Conservation (phyloP, 352 stramenopile genomes). For the Phytophthora vignae region DNA sequence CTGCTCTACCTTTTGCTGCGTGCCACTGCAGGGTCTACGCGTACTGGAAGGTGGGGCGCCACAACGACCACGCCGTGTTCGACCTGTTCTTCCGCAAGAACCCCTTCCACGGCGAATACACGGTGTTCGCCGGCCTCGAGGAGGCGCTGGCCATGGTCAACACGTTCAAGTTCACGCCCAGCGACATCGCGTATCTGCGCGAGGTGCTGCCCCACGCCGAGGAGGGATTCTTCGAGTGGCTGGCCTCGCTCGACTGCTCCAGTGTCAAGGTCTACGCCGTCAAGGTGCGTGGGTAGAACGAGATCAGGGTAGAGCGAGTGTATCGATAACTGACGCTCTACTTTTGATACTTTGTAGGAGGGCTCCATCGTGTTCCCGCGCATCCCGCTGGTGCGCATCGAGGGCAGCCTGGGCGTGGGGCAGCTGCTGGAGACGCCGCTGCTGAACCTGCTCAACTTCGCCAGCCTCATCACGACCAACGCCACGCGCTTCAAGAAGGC, state of each 20-base stretch:
- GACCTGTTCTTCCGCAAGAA: conserved; percentile 99
- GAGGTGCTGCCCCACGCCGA: conserved; percentile 91
- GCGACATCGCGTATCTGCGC: conserved; percentile 96
- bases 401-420: conserved; percentile 93
- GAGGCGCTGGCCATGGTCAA: conserved; percentile 94
- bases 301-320: background rate
- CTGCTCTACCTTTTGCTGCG: background rate
- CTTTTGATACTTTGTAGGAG: conserved; percentile 52
- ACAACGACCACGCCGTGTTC: conserved; percentile 94
- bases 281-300: conserved; percentile 33
- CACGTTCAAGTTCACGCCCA: conserved; percentile 93
- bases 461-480: conserved; percentile 98
- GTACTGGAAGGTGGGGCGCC: conserved; percentile 97
- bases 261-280: conserved; percentile 95
- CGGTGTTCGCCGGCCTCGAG: conserved; percentile 94
- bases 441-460: conserved; percentile 98
- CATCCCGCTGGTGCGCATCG: conserved; percentile 94
- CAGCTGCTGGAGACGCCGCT: conserved; percentile 99
- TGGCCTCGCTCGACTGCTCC: conserved; percentile 94
- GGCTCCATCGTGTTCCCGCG: conserved; percentile 97
- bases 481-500: conserved; percentile 96
- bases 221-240: conserved; percentile 96
- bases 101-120: conserved; percentile 98
- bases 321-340: background rate
- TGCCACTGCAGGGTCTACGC: conserved; percentile 94